These are phyloP conservation scores for Trichoderma oligosporum DNA, from an alignment of 2,329 filamentous ascomycete genomes.

Conservation along the genomic window DNA sequence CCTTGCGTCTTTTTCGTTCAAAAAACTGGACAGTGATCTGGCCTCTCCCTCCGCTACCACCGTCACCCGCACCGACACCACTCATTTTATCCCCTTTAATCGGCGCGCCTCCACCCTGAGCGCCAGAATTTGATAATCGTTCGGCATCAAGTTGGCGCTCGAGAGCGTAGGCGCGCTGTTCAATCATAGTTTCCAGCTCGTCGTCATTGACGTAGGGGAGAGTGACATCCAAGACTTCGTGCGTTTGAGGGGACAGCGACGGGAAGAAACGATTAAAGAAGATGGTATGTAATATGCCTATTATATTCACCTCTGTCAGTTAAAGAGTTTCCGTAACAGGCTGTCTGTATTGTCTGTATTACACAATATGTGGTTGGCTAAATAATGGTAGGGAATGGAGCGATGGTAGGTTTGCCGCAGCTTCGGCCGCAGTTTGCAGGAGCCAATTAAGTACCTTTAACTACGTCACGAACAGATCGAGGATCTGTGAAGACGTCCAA, in stretches of 20 bases:
- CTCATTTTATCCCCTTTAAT: constrained; percentile 40
- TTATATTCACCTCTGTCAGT: neutral
- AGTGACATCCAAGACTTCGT: constrained; percentile 86
- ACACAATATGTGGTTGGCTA: too few species aligned
- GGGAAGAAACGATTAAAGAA: constrained; percentile 99
- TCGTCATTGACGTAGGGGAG: constrained; percentile 86
- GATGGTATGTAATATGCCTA: constrained; percentile 91
- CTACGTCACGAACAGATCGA: constrained; percentile 81
- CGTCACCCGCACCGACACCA: constrained; percentile 23
- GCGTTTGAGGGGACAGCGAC: constrained; percentile 72
- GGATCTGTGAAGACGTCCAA: constrained; percentile 93
- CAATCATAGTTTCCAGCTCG: constrained; percentile 89
- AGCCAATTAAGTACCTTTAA: constrained; percentile 64
- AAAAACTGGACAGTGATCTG: constrained; percentile 89
- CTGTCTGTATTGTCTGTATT: too few species aligned
- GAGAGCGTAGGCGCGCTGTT: constrained; percentile 75
- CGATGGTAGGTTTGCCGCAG: constrained; percentile 16
- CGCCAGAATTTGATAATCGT: constrained; percentile 37
- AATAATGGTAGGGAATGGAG: constrained; percentile 1
- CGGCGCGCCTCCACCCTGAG: constrained; percentile 14
- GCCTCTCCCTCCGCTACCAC: constrained; percentile 60
- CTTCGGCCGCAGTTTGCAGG: neutral
- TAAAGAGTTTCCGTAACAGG: neutral
- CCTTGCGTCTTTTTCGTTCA: constrained; percentile 82
- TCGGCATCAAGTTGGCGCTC: constrained; percentile 70